Evolutionary conservation across 176 grass and related monocot species (phyloP), one percentile per base, ranked within the genome.

Genomic region (Avena eriantha): DNA sequence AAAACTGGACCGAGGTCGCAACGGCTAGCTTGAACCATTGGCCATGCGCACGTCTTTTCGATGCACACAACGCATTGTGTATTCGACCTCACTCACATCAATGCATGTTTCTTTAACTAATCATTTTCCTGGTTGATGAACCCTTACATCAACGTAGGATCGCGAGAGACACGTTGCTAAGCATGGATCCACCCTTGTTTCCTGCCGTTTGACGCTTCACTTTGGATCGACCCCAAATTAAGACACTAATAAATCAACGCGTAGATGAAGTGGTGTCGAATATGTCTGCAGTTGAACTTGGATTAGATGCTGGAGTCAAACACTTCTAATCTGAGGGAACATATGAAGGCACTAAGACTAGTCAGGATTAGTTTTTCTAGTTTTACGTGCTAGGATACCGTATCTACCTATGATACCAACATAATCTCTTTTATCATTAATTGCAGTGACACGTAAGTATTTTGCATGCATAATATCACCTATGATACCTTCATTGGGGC

Each of bases 1-100:
- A 77, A 91, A 88, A 77, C 43, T 47, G 77, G 82, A 77, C 34
- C 86, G 61, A 85, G 82, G 51, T 54, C 71, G 10, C 90, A 91
- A 91, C 86, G 86, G 86, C 86, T 91, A 91, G 12, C 84, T 86
- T 64, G 8, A 24, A 19, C 43, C 69, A 46, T 14, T 10, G 63
- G 21, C 31, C 31, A 16, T 15, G 4, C 18, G 5, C 6, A 66
- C 48, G n/a, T 21, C 21, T 69, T 34, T 58, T 71, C 26, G 49
- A 33, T 83, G 23, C 64, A 16, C 46, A 41, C 15, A 50, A 22
- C 51, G 43, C 63, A 66, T 31, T 51, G 69, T 80, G 21, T 78
- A 65, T 74, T 84, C 18, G 35, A 55, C 10, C 57, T 47, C 88
- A 35, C 59, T 16, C 83, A 39, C 60, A 60, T 69, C 78, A 68